Evolutionary conservation across 1,284 basidiomycete genomes (phyloP), one percentile per base, ranked within the genome.

Genomic region (Volvariella volvacea): DNA sequence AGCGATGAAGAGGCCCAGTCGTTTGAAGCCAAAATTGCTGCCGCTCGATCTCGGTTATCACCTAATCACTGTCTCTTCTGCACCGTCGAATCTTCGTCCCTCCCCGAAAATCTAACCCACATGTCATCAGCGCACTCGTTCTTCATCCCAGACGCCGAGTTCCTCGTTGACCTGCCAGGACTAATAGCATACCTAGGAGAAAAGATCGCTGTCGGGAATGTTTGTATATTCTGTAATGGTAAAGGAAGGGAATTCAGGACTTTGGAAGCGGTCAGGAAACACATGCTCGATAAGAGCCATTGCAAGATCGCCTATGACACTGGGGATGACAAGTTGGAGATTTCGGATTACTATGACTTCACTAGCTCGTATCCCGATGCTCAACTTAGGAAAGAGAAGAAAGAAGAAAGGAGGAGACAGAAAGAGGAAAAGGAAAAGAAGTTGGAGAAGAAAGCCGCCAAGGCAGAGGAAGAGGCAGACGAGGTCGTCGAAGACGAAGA

Each of bases 261-360:
- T 16, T 57, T 93, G 39, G 83, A 92, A 2, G 92, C 92, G 0
- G 92, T 92, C 2, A 72, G 92, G 52, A 90, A 88, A 57, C 93
- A 97, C 59, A 97, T 97, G 94, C 52, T 81, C 42, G 92, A 94
- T 69, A 97, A 96, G 66, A 77, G 77, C 34, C 96, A 99, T 58
- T 97, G 94, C 77, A 97, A 97, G 66, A 80, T 99, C 49, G 88
- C 91, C 0, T 99, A 97, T 62, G 88, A 92, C 44, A 69, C 74
- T 1, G 83, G 89, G 53, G 64, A 73, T 36, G 92, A 98, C 56
- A 76, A 83, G 39, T 76, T 95, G 39, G 93, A 97, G 58, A 55
- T 96, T 4, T 88, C 92, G 0, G 95, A 98, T 55, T 98, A 78
- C 61, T 99, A 98, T 66, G 92, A 97, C 64, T 99, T 95, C 62